Conservation (phyloP, 805 yeast genomes). For the Myxozyma kluyveri region DNA sequence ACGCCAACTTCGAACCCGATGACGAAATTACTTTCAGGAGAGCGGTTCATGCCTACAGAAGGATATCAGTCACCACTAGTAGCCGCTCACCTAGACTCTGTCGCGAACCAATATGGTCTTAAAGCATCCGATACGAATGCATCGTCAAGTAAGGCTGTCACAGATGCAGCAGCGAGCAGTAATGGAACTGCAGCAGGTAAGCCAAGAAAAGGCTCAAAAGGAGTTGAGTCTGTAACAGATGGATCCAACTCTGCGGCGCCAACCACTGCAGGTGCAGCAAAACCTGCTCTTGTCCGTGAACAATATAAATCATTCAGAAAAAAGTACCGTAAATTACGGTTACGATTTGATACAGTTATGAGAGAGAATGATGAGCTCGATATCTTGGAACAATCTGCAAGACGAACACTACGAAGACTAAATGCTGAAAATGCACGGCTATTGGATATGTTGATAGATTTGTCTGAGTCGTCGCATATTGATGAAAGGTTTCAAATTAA, state of each 20-base stretch:
- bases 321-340: conserved; percentile 25
- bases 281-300: conserved; percentile 4
- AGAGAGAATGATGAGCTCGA: conserved; percentile 19
- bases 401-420: conserved; percentile 20
- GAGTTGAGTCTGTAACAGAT: not conserved
- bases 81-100: conserved; percentile 13
- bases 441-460: conserved; percentile 24
- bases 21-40: not conserved
- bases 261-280: not conserved
- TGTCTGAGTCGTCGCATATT: conserved; percentile 22
- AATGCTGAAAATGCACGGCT: conserved; percentile 23
- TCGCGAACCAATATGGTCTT: conserved; percentile 10
- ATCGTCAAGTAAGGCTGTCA: not conserved
- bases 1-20: not conserved
- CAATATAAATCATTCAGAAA: conserved; percentile 30
- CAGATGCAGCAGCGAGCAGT: not conserved
- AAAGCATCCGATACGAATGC: not conserved
- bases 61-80: not conserved
- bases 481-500: conserved; percentile 2
- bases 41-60: not conserved
- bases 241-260: not conserved
- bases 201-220: not conserved
- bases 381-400: conserved; percentile 15
- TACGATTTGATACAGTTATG: conserved; percentile 22
- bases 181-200: not conserved